Percentiles rank a stretch among this genome's conserved stretches.
Evolutionary conservation across 495 filamentous ascomycete species (phyloP).

Genomic region (Aspergillus bridgeri): DNA sequence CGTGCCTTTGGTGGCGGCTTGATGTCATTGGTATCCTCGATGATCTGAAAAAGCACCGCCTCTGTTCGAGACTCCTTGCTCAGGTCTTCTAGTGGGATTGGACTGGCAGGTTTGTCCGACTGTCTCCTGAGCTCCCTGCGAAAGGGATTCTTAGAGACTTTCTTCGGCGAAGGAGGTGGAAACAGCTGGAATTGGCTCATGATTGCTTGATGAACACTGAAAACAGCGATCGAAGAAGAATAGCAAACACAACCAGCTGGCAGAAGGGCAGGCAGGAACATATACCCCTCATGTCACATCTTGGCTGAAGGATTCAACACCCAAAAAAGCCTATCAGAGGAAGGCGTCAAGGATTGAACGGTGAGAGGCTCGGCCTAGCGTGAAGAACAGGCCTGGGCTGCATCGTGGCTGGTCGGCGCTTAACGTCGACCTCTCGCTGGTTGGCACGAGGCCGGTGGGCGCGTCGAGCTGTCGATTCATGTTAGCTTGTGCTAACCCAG

Average conservation of each 20-base stretch:
- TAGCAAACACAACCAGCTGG: too few relatives aligned
- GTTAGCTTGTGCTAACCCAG: too few relatives aligned
- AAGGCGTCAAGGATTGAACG: constrained; percentile 24
- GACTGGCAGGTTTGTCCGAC: constrained; percentile 25
- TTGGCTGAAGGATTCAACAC: constrained; percentile 2
- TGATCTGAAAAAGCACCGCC: constrained; percentile 38
- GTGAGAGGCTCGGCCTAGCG: constrained; percentile 20
- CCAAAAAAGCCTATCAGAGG: not conserved
- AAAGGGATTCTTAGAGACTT: constrained; percentile 38
- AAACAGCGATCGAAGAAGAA: not conserved
- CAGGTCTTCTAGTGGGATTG: constrained; percentile 37
- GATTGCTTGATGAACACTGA: constrained; percentile 1
- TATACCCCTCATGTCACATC: constrained; percentile 6
- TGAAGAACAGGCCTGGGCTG: constrained; percentile 20
- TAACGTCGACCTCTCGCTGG: constrained; percentile 18
- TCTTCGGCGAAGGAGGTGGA: constrained; percentile 44
- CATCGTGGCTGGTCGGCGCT: constrained; percentile 20
- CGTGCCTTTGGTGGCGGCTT: constrained; percentile 23
- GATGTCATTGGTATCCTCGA: constrained; percentile 35
- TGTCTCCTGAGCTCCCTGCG: constrained; percentile 28
- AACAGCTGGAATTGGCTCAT: constrained; percentile 55
- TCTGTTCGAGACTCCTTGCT: constrained; percentile 32
- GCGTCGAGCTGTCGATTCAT: too few relatives aligned
- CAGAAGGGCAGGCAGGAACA: too few relatives aligned
- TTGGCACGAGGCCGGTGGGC: too few relatives aligned